Conservation (phyloP, 148 eudicot species). For the Camellia sinensis region DNA sequence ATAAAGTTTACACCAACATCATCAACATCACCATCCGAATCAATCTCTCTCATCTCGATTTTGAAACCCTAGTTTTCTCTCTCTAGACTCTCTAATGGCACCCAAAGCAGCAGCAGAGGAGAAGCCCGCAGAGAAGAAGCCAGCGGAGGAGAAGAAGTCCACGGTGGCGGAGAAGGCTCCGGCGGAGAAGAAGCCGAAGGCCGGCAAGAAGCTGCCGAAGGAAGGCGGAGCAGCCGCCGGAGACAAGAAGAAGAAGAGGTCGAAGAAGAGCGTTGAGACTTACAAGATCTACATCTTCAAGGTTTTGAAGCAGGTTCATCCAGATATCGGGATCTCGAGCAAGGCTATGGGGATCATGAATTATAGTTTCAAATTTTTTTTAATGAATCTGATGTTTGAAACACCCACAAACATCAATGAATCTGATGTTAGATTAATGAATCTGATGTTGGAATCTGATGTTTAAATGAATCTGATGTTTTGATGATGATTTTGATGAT, state of each 20-base stretch:
- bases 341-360: constrained; percentile 56
- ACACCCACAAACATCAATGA: too few relatives aligned
- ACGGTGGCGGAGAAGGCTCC: constrained; percentile 30
- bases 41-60: too few relatives aligned
- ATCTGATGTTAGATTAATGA: too few relatives aligned
- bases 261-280: constrained; percentile 40
- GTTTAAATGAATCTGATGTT: too few relatives aligned
- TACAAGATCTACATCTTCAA: constrained; percentile 53
- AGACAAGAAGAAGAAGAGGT: constrained; percentile 40
- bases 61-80: too few relatives aligned
- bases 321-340: constrained; percentile 46
- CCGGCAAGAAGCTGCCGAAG: constrained; percentile 33
- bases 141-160: constrained; percentile 24
- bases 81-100: constrained; percentile 10
- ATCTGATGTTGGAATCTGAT: too few relatives aligned
- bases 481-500: too few relatives aligned
- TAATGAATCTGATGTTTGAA: too few relatives aligned
- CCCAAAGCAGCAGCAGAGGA: constrained; percentile 31
- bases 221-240: constrained; percentile 24
- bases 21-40: too few relatives aligned
- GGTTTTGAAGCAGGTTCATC: constrained; percentile 49
- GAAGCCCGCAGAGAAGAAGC: constrained; percentile 30
- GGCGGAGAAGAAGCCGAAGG: constrained; percentile 39
- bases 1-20: too few relatives aligned
- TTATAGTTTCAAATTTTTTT: too few relatives aligned